Evolutionary conservation across 1,284 basidiomycete species (phyloP).

Genomic region (Paramarasmius palmivorus): DNA sequence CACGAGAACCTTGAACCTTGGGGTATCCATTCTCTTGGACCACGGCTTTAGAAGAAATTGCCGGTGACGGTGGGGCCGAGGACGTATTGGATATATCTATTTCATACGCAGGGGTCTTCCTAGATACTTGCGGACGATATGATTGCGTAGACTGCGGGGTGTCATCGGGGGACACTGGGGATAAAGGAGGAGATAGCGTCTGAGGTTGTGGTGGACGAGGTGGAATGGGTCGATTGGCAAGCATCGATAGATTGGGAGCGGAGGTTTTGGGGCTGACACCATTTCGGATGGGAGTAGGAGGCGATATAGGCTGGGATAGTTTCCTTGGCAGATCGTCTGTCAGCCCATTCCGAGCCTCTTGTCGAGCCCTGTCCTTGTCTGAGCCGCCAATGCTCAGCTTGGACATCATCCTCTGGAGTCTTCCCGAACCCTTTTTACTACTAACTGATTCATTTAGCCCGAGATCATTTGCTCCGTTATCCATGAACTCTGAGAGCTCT

Average conservation of each 20-base stretch:
- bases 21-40: neutral
- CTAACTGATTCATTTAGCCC: constrained; percentile 7
- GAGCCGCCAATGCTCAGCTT: constrained; percentile 59
- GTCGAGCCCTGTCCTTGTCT: constrained; percentile 40
- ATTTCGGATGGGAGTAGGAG: constrained; percentile 21
- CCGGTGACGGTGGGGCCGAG: neutral
- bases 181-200: constrained; percentile 40
- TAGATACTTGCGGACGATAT: constrained; percentile 1
- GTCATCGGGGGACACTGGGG: constrained; percentile 33
- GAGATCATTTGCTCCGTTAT: constrained; percentile 35
- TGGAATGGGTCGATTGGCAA: constrained; percentile 58
- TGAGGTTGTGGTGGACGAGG: constrained; percentile 45
- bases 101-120: neutral
- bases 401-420: constrained; percentile 79
- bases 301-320: constrained; percentile 18
- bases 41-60: neutral
- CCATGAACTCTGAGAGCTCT: constrained; percentile 29
- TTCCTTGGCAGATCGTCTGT: constrained; percentile 18
- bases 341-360: constrained; percentile 21
- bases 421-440: constrained; percentile 51
- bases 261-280: constrained; percentile 34
- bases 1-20: no score
- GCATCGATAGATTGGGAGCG: constrained; percentile 41
- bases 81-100: neutral
- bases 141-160: constrained; percentile 17